Evolutionary conservation across 306 rosid species (phyloP), one percentile per base, ranked within the genome.

Genomic region (Oxytropis ochrocephala): DNA sequence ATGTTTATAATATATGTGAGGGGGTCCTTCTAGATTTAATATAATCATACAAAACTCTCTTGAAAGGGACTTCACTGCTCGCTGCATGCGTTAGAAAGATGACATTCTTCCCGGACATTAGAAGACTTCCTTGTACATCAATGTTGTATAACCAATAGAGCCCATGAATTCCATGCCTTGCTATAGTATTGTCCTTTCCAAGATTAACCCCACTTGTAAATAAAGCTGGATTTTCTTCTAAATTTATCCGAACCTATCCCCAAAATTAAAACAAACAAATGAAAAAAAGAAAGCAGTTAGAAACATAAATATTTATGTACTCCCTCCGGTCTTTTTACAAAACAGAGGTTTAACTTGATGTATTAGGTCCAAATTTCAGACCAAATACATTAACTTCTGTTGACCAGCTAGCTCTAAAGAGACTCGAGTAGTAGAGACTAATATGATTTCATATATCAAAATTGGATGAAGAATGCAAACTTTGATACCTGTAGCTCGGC

Each of bases 151-250:
- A 83, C 81, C 92, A 7, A 56, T 88, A 91, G 8, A 91, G 83
- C 6, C 95, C 97, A 47, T 91, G 97, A 75, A 91, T 88, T 72
- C 97, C 97, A 73, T 86, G 95, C 65, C 97, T 88, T 1, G 88
- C 85, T 67, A 88, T 86, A 4, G 92, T 77, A 77, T 91, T 91
- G 67, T 88, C 92, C 18, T 79, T 68, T 52, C 95, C 95, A 55
- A 88, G 29, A 24, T 2, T 83, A 17, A 70, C 65, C 8, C 89
- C 89, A 2, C 80, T 86, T 5, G 83, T 54, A 66, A 91, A 91
- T 6, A 86, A 14, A 0, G 91, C 81, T 9, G 84, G 64, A 9
- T 72, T 67, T 69, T 73, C 58, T 52, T 78, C 33, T 17, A 67
- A 67, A 71, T 86, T 86, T 70, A 91, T 63, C 9, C 83, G 78